Percentiles rank a stretch among this genome's conserved stretches.
Conservation (phyloP, 202 grass and related monocot species). For the Schoenoplectus tabernaemontani region DNA sequence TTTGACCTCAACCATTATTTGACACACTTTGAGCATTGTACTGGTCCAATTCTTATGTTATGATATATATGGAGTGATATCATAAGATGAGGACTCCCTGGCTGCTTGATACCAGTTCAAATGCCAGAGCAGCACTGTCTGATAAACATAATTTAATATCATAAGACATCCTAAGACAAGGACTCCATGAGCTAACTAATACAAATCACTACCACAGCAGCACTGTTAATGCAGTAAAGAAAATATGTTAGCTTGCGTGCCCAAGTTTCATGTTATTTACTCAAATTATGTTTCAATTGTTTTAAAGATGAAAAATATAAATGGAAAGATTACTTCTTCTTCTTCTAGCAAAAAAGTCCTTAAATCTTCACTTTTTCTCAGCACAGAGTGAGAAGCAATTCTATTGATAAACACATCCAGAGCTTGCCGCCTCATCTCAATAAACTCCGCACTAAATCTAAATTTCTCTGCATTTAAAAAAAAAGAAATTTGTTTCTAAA, state of each 20-base stretch:
- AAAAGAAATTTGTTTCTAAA: conserved; percentile 12
- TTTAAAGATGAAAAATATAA: background rate
- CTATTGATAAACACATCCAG: conserved; percentile 80
- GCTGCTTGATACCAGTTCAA: background rate
- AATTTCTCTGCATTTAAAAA: conserved; percentile 65
- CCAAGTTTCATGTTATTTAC: background rate
- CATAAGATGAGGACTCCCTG: background rate
- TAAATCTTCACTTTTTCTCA: conserved; percentile 88
- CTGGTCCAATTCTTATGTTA: background rate
- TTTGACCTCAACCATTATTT: background rate
- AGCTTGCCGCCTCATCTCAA: conserved; percentile 89
- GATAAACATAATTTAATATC: too few species aligned
- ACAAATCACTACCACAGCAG: background rate
- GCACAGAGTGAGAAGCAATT: conserved; percentile 85
- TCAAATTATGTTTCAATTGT: background rate
- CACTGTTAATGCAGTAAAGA: background rate
- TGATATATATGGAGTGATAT: background rate
- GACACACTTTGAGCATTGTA: background rate
- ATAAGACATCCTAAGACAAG: too few species aligned
- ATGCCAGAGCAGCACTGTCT: background rate
- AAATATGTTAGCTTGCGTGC: background rate
- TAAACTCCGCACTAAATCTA: conserved; percentile 91
- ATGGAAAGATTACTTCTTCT: conserved; percentile 69
- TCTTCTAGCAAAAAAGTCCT: conserved; percentile 87
- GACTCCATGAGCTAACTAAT: too few species aligned